Evolutionary conservation across 306 rosid species (phyloP).

Genomic region (Cucurbita moschata): DNA sequence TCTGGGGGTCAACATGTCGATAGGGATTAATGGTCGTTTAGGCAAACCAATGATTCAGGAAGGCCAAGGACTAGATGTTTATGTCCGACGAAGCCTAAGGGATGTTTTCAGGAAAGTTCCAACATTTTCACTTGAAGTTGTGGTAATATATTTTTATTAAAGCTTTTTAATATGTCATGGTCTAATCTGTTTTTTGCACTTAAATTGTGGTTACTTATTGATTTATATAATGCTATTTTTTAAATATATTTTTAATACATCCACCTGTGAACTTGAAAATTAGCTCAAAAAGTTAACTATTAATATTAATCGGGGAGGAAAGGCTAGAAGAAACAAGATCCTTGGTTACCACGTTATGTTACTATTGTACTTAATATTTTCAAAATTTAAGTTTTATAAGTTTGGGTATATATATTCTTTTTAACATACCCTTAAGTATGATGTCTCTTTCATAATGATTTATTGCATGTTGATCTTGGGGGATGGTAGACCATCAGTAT

Average conservation of each 20-base stretch:
- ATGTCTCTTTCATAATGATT: no score
- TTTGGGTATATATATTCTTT: background rate
- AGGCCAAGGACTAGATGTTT: conserved; percentile 77
- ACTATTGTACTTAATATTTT: background rate
- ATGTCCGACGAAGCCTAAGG: conserved; percentile 88
- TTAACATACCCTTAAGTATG: no score
- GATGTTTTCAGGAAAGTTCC: conserved; percentile 93
- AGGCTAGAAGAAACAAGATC: background rate
- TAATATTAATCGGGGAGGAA: background rate
- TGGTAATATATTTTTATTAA: conserved; percentile 30
- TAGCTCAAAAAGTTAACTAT: background rate
- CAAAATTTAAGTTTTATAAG: background rate
- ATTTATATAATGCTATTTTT: background rate
- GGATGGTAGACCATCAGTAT: no score
- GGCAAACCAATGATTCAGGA: conserved; percentile 91
- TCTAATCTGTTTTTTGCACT: background rate
- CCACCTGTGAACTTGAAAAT: background rate
- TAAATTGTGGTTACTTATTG: background rate
- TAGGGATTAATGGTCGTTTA: conserved; percentile 60
- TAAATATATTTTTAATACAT: background rate
- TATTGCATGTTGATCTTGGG: no score
- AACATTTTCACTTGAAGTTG: conserved; percentile 77
- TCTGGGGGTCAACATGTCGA: conserved; percentile 82
- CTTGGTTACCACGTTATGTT: background rate
- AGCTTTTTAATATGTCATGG: background rate